These are phyloP conservation scores for Lumnitzera racemosa DNA, from an alignment of 345 rosid genomes.

Conservation along the genomic window DNA sequence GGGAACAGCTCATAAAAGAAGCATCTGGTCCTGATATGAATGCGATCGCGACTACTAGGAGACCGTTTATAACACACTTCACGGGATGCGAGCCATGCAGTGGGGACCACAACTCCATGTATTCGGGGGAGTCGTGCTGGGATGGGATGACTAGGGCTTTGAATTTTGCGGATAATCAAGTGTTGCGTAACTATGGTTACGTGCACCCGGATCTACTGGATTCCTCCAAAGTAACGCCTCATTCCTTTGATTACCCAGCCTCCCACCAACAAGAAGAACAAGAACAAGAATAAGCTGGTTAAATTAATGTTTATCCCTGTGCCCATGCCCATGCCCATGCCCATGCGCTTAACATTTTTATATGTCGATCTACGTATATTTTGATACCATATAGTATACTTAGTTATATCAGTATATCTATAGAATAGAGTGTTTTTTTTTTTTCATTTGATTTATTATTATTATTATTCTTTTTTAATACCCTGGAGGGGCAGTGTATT, in stretches of 20 bases:
- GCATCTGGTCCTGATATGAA: constrained; percentile 1
- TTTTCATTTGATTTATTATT: too few species aligned
- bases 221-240: constrained; percentile 40
- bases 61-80: constrained; percentile 86
- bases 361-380: too few species aligned
- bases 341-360: too few species aligned
- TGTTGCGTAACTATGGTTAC: constrained; percentile 72
- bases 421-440: too few species aligned
- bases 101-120: constrained; percentile 74
- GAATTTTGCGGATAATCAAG: constrained; percentile 95
- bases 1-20: constrained; percentile 47
- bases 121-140: constrained; percentile 73
- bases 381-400: too few species aligned
- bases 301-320: too few species aligned
- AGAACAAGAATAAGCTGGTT: too few species aligned
- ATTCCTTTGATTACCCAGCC: constrained; percentile 68
- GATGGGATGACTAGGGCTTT: constrained; percentile 72
- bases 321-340: too few species aligned
- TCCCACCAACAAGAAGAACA: too few species aligned
- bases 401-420: too few species aligned
- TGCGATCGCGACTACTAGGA: constrained; percentile 14
- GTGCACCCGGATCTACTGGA: constrained; percentile 58
- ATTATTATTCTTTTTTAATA: too few species aligned
- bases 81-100: constrained; percentile 96
- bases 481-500: too few species aligned